A percentile compares a stretch with the other conserved stretches of the same genome.
Evolutionary conservation across 306 rosid species (phyloP).

Genomic region (Pueraria montana): DNA sequence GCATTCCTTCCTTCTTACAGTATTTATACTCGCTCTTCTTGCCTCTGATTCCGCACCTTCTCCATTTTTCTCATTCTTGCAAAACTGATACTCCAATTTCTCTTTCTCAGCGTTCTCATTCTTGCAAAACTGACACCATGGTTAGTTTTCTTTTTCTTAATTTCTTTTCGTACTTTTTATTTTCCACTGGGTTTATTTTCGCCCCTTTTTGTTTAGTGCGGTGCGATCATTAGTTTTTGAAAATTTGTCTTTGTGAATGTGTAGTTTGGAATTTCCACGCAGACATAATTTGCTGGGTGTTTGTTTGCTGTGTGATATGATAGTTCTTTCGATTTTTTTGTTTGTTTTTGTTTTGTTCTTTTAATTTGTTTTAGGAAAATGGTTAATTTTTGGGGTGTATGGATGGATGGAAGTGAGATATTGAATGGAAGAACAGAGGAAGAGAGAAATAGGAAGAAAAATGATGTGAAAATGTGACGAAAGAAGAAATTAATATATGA

Average conservation of each 20-base stretch:
- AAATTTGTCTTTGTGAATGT: not conserved
- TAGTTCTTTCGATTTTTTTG: not conserved
- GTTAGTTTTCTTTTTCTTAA: no score
- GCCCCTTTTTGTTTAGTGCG: not conserved
- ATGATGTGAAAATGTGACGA: not conserved
- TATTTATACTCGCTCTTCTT: not conserved
- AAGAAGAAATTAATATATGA: no score
- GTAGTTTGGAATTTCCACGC: not conserved
- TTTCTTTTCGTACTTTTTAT: no score
- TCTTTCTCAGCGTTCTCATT: no score
- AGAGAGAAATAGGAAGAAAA: not conserved
- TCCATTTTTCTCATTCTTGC: no score
- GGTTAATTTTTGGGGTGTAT: not conserved
- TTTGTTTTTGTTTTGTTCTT: no score
- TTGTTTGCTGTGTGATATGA: not conserved
- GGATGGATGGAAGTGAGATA: not conserved
- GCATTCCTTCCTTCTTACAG: not conserved
- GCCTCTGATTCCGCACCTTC: not conserved
- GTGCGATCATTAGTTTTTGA: no score
- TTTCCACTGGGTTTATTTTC: no score
- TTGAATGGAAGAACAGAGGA: no score
- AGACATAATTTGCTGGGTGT: not conserved
- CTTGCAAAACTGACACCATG: no score
- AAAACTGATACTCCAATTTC: no score
- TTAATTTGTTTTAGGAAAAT: no score